Base-by-base conservation (phyloP, 306 rosid genomes). In the Dicorynia guianensis region DNA sequence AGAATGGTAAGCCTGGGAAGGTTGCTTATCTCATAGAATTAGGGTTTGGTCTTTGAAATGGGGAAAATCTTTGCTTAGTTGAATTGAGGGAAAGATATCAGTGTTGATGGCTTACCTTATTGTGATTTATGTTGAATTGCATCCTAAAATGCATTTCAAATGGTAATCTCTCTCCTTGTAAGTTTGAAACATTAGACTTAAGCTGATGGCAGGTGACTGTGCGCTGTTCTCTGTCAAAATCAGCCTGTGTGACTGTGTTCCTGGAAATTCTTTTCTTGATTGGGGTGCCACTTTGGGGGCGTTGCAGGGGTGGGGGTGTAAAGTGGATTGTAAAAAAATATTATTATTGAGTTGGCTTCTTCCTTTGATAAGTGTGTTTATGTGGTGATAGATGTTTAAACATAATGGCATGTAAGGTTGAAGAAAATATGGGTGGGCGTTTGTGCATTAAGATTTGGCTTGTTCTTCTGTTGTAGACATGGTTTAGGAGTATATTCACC, bases 381-480 rank as follows among this genome's bases (percentile, higher is more conserved):
- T 49, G 15, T 49, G 36, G 60, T 10, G 15, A 61, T 62, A 53
- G 30, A 34, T 61, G 54, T 52, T 49, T 60, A 54, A 59, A 54
- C 50, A 38, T 25, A 42, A 14, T 52, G 12, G 33, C 14, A 10
- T 69, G 4, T 42, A 14, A 40, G 65, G 65, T 42, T 52, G 34
- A 57, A 39, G 8, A 33, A 50, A 42, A 18, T 63, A 19, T 67
- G 36, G 3, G 15, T 75, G 3, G 42, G 63, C 52, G 17, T 46
- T 15, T 66, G 43, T 30, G 73, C 49, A 50, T 67, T 11, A 46
- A 58, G 12, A 20, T 55, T 63, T 63, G 74, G 7, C 30, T 38
- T 63, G 47, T 63, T 71, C 17, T 54, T 71, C 13, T 46, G 1
- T 49, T 1, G 10, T 47, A 47, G 10, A 49, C 18, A 49, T 13